A percentile compares a stretch with the other conserved stretches of the same genome.
phyloP scores from a whole-genome alignment of 75 land plant species.

The Pinus tabuliformis region DNA sequence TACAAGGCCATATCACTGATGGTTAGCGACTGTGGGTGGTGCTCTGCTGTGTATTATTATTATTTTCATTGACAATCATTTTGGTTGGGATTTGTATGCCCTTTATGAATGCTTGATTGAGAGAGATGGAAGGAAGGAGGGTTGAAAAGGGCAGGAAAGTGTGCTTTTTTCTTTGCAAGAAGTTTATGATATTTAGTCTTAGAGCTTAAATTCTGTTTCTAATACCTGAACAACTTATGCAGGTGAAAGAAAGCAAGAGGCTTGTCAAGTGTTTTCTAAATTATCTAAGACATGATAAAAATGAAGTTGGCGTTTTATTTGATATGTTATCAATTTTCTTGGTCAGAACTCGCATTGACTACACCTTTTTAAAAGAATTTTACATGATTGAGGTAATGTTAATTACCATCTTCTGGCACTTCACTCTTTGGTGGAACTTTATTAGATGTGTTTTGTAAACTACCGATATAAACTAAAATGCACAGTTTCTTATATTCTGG shows the following conservation, averaged over 20 bases:
- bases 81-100: too few species aligned
- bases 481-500: background rate
- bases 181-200: constrained; percentile 94
- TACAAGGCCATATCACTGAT: too few species aligned
- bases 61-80: too few species aligned
- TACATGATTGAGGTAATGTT: constrained; percentile 92
- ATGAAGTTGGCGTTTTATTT: constrained; percentile 88
- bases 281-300: constrained; percentile 88
- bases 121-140: constrained; percentile 89
- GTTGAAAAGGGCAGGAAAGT: constrained; percentile 79
- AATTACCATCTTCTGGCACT: constrained; percentile 1
- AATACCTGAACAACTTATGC: constrained; percentile 10
- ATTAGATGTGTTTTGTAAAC: background rate
- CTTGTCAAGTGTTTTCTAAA: constrained; percentile 97
- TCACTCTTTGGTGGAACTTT: background rate
- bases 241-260: constrained; percentile 99
- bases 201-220: constrained; percentile 13
- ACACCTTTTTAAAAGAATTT: constrained; percentile 93
- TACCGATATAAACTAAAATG: background rate
- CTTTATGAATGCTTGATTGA: too few species aligned
- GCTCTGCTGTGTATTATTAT: too few species aligned
- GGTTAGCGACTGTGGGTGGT: too few species aligned
- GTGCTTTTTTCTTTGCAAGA: constrained; percentile 57
- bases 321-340: constrained; percentile 96
- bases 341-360: constrained; percentile 89